These are phyloP conservation scores for Pyropia yezoensis DNA, from an alignment of 23 red algal species.

Conservation along the genomic window DNA sequence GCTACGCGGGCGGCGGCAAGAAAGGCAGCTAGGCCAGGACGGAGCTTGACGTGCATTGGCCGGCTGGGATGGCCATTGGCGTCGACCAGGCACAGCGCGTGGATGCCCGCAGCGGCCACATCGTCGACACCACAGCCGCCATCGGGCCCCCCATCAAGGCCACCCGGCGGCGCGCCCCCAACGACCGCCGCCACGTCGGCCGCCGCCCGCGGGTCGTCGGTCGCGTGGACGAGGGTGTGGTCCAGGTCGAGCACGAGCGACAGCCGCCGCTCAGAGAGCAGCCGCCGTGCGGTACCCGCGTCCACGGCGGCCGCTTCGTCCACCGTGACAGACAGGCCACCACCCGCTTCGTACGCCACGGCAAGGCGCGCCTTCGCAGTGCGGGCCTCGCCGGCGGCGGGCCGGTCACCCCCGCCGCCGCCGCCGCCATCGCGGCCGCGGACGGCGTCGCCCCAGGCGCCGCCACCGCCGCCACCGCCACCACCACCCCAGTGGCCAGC, in stretches of 20 bases:
- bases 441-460: not conserved
- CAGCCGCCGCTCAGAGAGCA: conserved; percentile 51
- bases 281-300: conserved; percentile 34
- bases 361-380: conserved; percentile 10
- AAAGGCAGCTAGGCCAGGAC: conserved; percentile 70
- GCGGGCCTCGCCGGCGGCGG: conserved; percentile 1
- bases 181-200: conserved; percentile 11
- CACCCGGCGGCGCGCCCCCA: conserved; percentile 8
- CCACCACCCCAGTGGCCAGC: not conserved
- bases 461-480: not conserved
- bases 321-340: conserved; percentile 36
- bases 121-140: conserved; percentile 1
- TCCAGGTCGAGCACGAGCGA: conserved; percentile 95
- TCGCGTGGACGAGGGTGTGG: conserved; percentile 93
- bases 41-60: conserved; percentile 76
- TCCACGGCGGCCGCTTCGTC: conserved; percentile 46
- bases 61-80: not conserved
- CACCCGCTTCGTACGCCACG: conserved; percentile 32
- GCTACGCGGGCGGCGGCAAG: conserved; percentile 20
- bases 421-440: not conserved
- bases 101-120: conserved; percentile 10
- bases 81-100: conserved; percentile 3
- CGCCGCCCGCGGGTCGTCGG: conserved; percentile 56
- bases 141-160: too few relatives aligned
- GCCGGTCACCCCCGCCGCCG: not conserved